Conservation (phyloP, 2,329 filamentous ascomycete species). For the Paramyrothecium roridum region DNA sequence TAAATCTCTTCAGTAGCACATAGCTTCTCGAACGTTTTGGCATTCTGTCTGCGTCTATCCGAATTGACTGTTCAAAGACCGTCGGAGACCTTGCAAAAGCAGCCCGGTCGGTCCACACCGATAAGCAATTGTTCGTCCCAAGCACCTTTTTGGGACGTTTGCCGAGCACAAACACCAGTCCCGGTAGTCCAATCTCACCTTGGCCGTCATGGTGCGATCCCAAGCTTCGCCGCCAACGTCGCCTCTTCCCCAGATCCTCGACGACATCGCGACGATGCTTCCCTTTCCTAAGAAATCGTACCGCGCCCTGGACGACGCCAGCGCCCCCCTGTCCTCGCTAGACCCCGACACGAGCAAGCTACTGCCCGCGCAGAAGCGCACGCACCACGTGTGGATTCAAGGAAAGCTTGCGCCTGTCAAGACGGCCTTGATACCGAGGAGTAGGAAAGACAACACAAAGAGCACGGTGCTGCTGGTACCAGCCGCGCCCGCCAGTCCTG, state of each 20-base stretch:
- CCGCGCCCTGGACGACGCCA: slow-evolving; percentile 9
- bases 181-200: too few species aligned
- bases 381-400: slow-evolving; percentile 32
- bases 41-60: too few species aligned
- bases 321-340: slow-evolving; percentile 16
- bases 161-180: too few species aligned
- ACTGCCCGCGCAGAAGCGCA: slow-evolving; percentile 20
- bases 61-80: too few species aligned
- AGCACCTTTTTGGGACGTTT: too few species aligned
- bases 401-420: slow-evolving; percentile 30
- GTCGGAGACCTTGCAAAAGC: too few species aligned
- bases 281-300: slow-evolving; percentile 3
- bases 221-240: slow-evolving; percentile 22
- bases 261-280: slow-evolving; percentile 5
- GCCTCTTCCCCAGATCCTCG: slow-evolving; percentile 20
- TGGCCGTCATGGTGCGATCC: slow-evolving; percentile 7
- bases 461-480: not conserved
- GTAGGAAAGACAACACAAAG: slow-evolving; percentile 3
- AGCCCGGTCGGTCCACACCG: too few species aligned
- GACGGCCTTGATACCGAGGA: slow-evolving; percentile 28
- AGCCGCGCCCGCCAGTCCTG: not conserved
- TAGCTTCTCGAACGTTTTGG: too few species aligned
- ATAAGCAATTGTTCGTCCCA: too few species aligned
- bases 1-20: too few species aligned
- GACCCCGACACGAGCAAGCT: slow-evolving; percentile 27